Evolutionary conservation across 1,284 basidiomycete genomes (phyloP), one percentile per base, ranked within the genome.

Genomic region (Blastosporella zonata): DNA sequence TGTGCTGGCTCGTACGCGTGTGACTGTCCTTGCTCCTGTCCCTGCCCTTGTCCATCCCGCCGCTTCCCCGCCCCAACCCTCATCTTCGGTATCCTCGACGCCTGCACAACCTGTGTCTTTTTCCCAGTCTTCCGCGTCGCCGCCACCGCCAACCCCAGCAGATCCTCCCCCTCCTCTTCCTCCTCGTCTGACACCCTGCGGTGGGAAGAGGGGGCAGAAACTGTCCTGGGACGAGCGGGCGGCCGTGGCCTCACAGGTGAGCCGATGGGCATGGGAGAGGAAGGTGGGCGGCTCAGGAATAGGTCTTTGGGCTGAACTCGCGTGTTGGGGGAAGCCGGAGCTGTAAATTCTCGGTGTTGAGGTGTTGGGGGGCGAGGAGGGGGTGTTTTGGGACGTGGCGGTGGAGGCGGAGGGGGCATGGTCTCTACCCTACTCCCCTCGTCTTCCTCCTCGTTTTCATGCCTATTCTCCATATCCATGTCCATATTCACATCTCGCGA

Each of bases 251-350:
- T 77, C 5, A 75, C 71, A 1, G 84, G 81, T 0, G 82, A 78
- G 25, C 69, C 65, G 8, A 65, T 57, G 20, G 79, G 80, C 56
- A 86, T 65, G 0, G 86, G 84, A 4, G 82, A 86, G n/a, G 68
- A 71, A 0, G 83, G 84, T 0, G 71, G 72, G 1, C 86, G 78
- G 52, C 73, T 78, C 36, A 77, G 69, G 55, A 87, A 83, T 1
- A 75, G 44, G 55, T 73, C 71, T 28, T 57, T 55, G 8, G 56
- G 50, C 2, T 48, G 36, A 6, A 22, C 2, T 6, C 20, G 21
- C 6, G 33, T 34, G 4, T 15, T 15, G 2, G 33, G 33, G n/a
- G 33, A 10, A 6, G 33, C 33, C 15, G n/a, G n/a, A 9, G 33
- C 33, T 34, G 29, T 31, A 3, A 12, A 27, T 27, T 12, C 9